phyloP scores from a whole-genome alignment of 768 basidiomycete species.

The Pholiota conissans region DNA sequence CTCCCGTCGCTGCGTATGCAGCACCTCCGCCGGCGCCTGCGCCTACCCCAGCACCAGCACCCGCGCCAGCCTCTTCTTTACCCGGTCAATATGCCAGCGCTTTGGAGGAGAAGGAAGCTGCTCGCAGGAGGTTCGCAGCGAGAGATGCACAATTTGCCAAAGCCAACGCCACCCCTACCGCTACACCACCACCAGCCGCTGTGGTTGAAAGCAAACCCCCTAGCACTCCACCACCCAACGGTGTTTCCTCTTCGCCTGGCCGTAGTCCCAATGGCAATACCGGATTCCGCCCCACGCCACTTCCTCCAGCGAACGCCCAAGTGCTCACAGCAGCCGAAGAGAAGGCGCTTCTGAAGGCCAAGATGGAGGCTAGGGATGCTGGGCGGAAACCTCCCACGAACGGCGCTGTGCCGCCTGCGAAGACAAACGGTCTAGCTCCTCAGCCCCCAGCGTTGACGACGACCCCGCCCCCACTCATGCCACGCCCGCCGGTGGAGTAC shows the following conservation, averaged over 20 bases:
- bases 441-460: slow-evolving; percentile 24
- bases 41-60: slow-evolving; percentile 16
- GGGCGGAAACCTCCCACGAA: slow-evolving; percentile 11
- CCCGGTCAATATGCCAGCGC: slow-evolving; percentile 29
- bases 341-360: slow-evolving; percentile 67
- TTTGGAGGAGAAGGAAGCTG: slow-evolving; percentile 52
- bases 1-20: slow-evolving; percentile 14
- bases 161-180: slow-evolving; percentile 14
- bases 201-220: slow-evolving; percentile 12
- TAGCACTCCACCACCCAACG: slow-evolving; percentile 14
- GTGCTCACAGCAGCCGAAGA: slow-evolving; percentile 75
- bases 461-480: slow-evolving; percentile 70
- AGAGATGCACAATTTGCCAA: slow-evolving; percentile 37
- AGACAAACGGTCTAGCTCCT: slow-evolving; percentile 13
- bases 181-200: slow-evolving; percentile 17
- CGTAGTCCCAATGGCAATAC: slow-evolving; percentile 20
- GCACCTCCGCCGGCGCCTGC: slow-evolving; percentile 22
- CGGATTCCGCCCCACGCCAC: slow-evolving; percentile 33
- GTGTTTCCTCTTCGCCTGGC: slow-evolving; percentile 14
- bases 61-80: slow-evolving; percentile 14
- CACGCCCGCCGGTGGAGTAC: slow-evolving; percentile 76
- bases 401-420: slow-evolving; percentile 8
- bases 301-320: slow-evolving; percentile 25
- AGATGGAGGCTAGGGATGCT: slow-evolving; percentile 58
- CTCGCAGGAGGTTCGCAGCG: slow-evolving; percentile 56